phyloP scores from a whole-genome alignment of 2,329 filamentous ascomycete genomes.

The Sarocladium oryzae region DNA sequence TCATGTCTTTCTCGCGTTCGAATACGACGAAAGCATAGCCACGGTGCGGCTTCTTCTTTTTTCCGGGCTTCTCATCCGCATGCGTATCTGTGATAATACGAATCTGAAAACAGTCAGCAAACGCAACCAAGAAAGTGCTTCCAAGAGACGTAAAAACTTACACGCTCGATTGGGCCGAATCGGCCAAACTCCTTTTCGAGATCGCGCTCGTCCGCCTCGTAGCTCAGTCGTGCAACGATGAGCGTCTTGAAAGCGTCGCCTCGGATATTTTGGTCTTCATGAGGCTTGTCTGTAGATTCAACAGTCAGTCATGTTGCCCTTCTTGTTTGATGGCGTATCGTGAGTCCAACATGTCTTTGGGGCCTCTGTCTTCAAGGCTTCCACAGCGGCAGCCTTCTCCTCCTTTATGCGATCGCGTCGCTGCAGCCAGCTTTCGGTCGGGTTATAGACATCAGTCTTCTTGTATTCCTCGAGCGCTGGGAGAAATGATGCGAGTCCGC shows the following conservation, averaged over 20 bases:
- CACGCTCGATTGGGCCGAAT: constrained; percentile 89
- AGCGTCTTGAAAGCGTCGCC: constrained; percentile 94
- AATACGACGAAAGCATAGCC: constrained; percentile 97
- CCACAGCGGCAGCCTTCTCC: constrained; percentile 67
- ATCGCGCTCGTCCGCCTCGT: constrained; percentile 82
- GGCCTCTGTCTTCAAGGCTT: constrained; percentile 57
- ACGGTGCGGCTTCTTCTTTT: constrained; percentile 74
- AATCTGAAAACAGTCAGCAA: constrained; percentile 50
- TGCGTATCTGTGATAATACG: constrained; percentile 78
- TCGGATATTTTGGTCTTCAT: constrained; percentile 78
- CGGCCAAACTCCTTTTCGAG: constrained; percentile 89
- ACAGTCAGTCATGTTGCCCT: constrained; percentile 13
- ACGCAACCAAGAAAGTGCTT: not conserved
- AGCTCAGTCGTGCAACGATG: constrained; percentile 84
- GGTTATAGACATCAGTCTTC: constrained; percentile 66
- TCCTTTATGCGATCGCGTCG: constrained; percentile 73
- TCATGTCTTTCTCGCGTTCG: constrained; percentile 97
- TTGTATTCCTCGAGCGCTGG: constrained; percentile 70
- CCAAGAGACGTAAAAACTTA: constrained; percentile 35
- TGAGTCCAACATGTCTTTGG: constrained; percentile 64
- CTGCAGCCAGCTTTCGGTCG: constrained; percentile 92
- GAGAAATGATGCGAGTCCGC: constrained; percentile 69
- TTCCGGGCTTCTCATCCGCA: constrained; percentile 60
- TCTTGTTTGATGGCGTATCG: too few relatives aligned
- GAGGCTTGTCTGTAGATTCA: constrained; percentile 60